A percentile compares a stretch with the other conserved stretches of the same genome.
Conservation (phyloP, 2,329 filamentous ascomycete species). For the Boeremia exigua region DNA sequence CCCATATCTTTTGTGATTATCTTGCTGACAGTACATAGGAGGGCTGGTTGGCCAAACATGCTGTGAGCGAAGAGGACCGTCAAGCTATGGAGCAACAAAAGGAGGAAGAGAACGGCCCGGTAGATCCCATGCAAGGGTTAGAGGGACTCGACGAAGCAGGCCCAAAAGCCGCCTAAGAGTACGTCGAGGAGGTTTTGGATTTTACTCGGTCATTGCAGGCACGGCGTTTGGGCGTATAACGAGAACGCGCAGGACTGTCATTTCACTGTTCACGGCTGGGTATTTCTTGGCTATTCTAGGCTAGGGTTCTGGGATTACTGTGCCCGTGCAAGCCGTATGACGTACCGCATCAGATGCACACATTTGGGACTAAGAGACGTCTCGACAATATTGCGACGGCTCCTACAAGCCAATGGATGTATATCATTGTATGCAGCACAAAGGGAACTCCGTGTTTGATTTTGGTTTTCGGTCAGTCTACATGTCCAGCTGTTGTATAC, state of each 20-base stretch:
- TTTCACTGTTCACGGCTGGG: not conserved
- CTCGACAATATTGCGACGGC: not conserved
- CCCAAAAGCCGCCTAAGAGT: constrained; percentile 71
- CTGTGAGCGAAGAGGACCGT: constrained; percentile 80
- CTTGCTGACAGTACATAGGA: constrained; percentile 65
- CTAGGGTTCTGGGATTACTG: not conserved
- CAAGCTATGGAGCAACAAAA: constrained; percentile 63
- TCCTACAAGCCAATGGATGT: not conserved
- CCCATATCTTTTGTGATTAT: not conserved
- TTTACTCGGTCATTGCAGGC: constrained; percentile 4
- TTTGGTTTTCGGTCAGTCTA: constrained; percentile 25
- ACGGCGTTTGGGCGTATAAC: constrained; percentile 31
- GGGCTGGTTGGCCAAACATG: constrained; percentile 88
- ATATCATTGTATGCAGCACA: constrained; percentile 16
- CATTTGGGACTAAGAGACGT: not conserved
- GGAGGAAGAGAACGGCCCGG: constrained; percentile 60
- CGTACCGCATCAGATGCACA: not conserved
- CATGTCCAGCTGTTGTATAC: constrained; percentile 28
- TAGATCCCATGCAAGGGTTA: constrained; percentile 94
- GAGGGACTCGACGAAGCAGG: constrained; percentile 94
- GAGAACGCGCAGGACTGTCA: constrained; percentile 14
- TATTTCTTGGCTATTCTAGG: not conserved
- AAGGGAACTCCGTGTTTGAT: constrained; percentile 36
- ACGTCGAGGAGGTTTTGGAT: not conserved
- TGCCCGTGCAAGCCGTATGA: not conserved